These are phyloP conservation scores for Mycotypha africana DNA, from an alignment of 371 early-diverging fungal genomes.

Conservation along the genomic window DNA sequence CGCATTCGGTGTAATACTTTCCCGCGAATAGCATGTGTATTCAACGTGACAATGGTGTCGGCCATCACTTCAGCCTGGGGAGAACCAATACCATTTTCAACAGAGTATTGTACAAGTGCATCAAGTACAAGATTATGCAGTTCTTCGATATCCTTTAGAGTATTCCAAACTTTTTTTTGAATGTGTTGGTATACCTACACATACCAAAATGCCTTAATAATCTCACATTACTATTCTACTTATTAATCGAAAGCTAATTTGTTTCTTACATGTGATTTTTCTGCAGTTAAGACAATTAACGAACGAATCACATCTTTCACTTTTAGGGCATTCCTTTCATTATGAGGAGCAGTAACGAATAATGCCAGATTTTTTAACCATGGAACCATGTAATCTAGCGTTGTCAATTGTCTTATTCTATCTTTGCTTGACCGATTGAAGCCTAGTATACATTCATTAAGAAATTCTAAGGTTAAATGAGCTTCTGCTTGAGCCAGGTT, in stretches of 20 bases:
- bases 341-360: constrained; percentile 26
- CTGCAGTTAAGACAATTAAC: constrained; percentile 72
- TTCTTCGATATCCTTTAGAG: constrained; percentile 68
- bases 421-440: constrained; percentile 65
- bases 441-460: constrained; percentile 78
- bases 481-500: constrained; percentile 66
- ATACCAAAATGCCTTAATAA: no score
- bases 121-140: constrained; percentile 73
- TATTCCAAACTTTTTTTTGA: constrained; percentile 78
- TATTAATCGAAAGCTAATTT: no score
- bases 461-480: constrained; percentile 81
- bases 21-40: constrained; percentile 66
- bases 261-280: constrained; percentile 52
- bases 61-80: constrained; percentile 73
- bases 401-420: constrained; percentile 53
- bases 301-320: constrained; percentile 66
- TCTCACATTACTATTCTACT: background rate
- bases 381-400: constrained; percentile 83
- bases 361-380: constrained; percentile 76
- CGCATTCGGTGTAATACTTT: constrained; percentile 72
- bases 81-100: constrained; percentile 75
- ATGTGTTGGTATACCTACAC: constrained; percentile 62
- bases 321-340: constrained; percentile 32
- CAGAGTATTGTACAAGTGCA: constrained; percentile 65
- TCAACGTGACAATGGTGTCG: constrained; percentile 75